Base-by-base conservation (phyloP, 1,139 yeast species). In the Diutina siamensis region DNA sequence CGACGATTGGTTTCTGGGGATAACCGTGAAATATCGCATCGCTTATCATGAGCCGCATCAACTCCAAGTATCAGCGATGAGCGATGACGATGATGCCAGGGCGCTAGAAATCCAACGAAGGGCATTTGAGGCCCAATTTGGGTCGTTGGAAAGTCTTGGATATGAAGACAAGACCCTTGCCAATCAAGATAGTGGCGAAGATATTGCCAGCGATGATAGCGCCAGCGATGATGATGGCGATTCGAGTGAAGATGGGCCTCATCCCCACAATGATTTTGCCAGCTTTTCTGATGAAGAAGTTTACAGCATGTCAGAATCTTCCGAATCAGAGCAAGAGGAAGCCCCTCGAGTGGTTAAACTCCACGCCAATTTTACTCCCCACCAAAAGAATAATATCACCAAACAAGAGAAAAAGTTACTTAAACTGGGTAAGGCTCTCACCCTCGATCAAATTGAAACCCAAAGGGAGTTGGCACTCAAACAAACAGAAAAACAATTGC, bases 81-180 rank as follows among this genome's bases (percentile, higher is more conserved):
- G 40, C 20, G 40, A 36, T 15, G 42, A 38, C 15, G 71, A 63
- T 22, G 75, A 76, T 52, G 48, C 64, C 56, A 61, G 57, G 45
- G 66, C 68, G n/a, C 52, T 80, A 55, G 85, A 78, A 55, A 56
- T 68, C 25, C 86, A 80, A 50, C 56, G 87, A 51, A 57, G 66
- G 27, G 76, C 79, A 48, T 82, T 82, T 55, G 89, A 82, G 55
- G 76, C 77, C 5, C 87, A 80, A 62, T 82, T 82, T 58, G 87
- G 86, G 0, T 63, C 76, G 2, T 55, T 82, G 5, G 85, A 78
- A 53, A 65, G 65, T 2, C 57, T 77, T 69, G 86, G 86, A 4
- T 79, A 60, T 54, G 71, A 72, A 45, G 86, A 80, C 54, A 75
- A 71, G 57, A 64, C 78, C 7, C 72, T 49, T 22, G 44, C 34